These are phyloP conservation scores for Talaromyces sp. DNA, from an alignment of 2,329 filamentous ascomycete species.

Conservation along the genomic window DNA sequence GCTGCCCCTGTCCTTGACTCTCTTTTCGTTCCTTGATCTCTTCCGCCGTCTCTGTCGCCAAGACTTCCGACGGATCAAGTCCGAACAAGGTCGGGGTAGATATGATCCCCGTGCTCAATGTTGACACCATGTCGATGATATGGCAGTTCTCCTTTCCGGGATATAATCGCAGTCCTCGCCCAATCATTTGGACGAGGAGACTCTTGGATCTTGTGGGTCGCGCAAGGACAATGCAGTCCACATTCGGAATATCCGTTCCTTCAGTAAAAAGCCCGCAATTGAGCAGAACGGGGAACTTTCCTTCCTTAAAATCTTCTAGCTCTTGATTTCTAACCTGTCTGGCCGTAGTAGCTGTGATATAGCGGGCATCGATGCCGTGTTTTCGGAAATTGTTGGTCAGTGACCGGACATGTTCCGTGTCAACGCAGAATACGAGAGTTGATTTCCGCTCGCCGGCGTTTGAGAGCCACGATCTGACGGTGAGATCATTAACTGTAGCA, in stretches of 20 bases:
- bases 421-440: constrained; percentile 90
- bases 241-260: constrained; percentile 94
- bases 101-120: constrained; percentile 75
- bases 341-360: constrained; percentile 77
- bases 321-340: constrained; percentile 62
- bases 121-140: constrained; percentile 92
- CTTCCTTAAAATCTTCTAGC: constrained; percentile 69
- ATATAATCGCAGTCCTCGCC: constrained; percentile 80
- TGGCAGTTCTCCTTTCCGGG: constrained; percentile 83
- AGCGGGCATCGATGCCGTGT: constrained; percentile 75
- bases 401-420: constrained; percentile 72
- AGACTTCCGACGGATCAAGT: constrained; percentile 73
- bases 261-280: constrained; percentile 98
- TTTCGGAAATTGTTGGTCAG: constrained; percentile 72
- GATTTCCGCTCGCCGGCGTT: constrained; percentile 71
- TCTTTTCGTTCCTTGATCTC: constrained; percentile 52
- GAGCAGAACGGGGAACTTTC: constrained; percentile 78
- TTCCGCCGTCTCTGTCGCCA: constrained; percentile 60
- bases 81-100: constrained; percentile 91
- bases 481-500: constrained; percentile 71
- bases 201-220: constrained; percentile 90
- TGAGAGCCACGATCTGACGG: constrained; percentile 77
- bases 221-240: constrained; percentile 86
- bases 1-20: constrained; percentile 30
- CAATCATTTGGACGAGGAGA: constrained; percentile 94